Conservation (phyloP, 768 basidiomycete species). For the Pleurotus djamor region DNA sequence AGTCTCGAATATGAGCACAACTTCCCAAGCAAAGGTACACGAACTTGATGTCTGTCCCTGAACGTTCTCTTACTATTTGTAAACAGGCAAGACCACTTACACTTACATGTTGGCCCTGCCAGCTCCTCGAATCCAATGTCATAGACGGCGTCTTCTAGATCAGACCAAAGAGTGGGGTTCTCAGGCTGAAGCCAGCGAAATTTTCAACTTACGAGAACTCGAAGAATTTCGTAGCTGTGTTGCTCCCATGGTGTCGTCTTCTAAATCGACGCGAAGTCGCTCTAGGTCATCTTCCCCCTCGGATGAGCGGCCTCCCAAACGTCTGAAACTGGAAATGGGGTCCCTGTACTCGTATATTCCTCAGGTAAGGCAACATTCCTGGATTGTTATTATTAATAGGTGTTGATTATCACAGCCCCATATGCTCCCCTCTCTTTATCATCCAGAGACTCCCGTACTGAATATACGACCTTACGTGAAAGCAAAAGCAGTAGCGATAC, state of each 20-base stretch:
- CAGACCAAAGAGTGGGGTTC: constrained; percentile 3
- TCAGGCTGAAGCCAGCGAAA: neutral
- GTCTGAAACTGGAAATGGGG: constrained; percentile 28
- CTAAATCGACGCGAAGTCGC: neutral
- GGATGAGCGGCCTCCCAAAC: constrained; percentile 22
- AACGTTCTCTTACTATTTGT: neutral
- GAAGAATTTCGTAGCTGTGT: constrained; percentile 8
- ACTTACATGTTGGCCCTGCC: neutral
- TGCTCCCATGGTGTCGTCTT: constrained; percentile 2
- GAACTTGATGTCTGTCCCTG: neutral
- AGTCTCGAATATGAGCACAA: neutral
- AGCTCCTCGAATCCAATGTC: neutral
- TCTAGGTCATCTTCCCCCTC: neutral
- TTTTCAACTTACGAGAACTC: neutral
- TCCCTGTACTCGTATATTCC: constrained; percentile 38
- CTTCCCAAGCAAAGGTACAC: neutral
- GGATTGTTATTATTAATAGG: constrained; percentile 15
- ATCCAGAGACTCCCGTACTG: constrained; percentile 15
- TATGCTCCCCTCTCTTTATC: constrained; percentile 24
- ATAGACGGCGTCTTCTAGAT: neutral
- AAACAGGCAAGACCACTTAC: neutral
- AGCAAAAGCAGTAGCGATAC: constrained; percentile 30
- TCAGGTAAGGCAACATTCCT: constrained; percentile 34
- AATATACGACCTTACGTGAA: constrained; percentile 30
- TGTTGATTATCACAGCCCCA: constrained; percentile 28